Evolutionary conservation across 2,329 filamentous ascomycete species (phyloP), one percentile per base, ranked within the genome.

Genomic region (Clonostachys rhizophaga): DNA sequence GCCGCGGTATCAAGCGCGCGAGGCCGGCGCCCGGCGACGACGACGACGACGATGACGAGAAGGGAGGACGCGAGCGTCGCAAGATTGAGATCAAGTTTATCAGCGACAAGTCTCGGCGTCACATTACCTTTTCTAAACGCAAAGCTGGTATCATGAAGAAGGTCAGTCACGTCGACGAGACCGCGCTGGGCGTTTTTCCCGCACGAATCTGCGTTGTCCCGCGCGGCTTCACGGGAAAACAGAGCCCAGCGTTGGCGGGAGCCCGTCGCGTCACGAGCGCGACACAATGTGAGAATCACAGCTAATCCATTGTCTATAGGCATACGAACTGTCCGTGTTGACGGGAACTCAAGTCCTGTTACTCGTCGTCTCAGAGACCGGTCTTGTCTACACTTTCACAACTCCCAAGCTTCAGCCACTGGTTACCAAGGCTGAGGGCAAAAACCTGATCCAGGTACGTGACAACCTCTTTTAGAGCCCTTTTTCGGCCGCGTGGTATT

Each of bases 61-160:
- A 97, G 83, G 90, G 90, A 54, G 91, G 91, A 64, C 91, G 94
- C 71, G 94, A 97, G 81, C 87, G 94, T 66, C 86, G 94, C 75
- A 99, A 99, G 87, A 99, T 99, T 63, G 94, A 99, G 74, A 99
- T 99, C 76, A 99, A 99, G 81, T 99, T 99, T 76, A 99, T 99
- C 71, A 92, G 91, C 72, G 94, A 99, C 75, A 99, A 99, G 79
- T 97, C 92, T 74, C 91, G 94, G 74, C 88, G 94, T 54, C 94
- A 99, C 77, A 99, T 97, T 68, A 97, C 94, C 62, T 97, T 99
- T 71, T 97, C 92, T 59, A 99, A 99, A 84, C 90, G 94, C 69
- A 99, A 99, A 79, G 94, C 94, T 48, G 94, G 94, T 60, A 97
- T 99, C 71, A 97, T 99, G 94, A 97, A 99, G 81, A 97, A 97